Conservation (phyloP, 2,329 filamentous ascomycete genomes). For the Pyricularia sp. region DNA sequence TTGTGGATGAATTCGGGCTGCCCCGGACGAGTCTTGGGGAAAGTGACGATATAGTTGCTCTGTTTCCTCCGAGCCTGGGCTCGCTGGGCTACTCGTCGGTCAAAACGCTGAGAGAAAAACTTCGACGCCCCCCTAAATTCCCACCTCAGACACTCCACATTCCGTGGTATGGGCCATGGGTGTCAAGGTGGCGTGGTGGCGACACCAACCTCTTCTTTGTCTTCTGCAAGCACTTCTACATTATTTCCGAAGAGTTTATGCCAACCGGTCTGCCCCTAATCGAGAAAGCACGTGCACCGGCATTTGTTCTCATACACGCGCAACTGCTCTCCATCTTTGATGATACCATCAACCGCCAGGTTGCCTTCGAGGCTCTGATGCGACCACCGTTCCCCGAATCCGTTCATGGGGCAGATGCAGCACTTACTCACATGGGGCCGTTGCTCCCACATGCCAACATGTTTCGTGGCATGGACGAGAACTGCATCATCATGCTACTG, state of each 20-base stretch:
- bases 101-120: constrained; percentile 36
- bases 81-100: constrained; percentile 47
- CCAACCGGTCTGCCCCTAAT: constrained; percentile 41
- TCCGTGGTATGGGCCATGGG: constrained; percentile 75
- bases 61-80: constrained; percentile 60
- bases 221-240: constrained; percentile 81
- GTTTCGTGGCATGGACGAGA: constrained; percentile 77
- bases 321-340: constrained; percentile 74
- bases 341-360: constrained; percentile 72
- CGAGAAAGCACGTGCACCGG: constrained; percentile 59
- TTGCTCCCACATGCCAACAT: constrained; percentile 53
- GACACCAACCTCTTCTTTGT: constrained; percentile 89
- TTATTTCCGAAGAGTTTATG: constrained; percentile 66
- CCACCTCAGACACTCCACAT: constrained; percentile 51
- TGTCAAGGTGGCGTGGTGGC: constrained; percentile 73
- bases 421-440: constrained; percentile 52
- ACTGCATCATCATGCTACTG: constrained; percentile 71
- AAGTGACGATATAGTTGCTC: constrained; percentile 54
- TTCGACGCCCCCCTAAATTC: constrained; percentile 52
- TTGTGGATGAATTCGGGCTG: constrained; percentile 60
- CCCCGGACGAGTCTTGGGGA: constrained; percentile 44
- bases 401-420: constrained; percentile 51
- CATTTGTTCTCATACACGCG: constrained; percentile 70
- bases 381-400: constrained; percentile 32
- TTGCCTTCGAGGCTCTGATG: constrained; percentile 35